Evolutionary conservation across 768 basidiomycete genomes (phyloP).

Genomic region (Hygrocybe punicea): DNA sequence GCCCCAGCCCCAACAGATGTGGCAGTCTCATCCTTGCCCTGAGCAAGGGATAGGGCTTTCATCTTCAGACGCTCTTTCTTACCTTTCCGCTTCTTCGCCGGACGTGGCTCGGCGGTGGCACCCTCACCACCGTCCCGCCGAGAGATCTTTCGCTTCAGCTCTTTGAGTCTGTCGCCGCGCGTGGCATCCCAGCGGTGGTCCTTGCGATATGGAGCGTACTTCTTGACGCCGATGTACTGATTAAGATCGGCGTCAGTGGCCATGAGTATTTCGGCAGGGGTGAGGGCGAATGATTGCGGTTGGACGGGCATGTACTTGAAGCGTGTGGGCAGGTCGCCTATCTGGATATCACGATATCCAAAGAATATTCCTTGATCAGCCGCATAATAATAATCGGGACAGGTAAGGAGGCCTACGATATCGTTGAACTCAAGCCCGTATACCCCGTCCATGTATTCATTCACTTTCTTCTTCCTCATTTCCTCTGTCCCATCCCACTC

Average conservation of each 20-base stretch:
- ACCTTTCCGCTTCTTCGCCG: constrained; percentile 56
- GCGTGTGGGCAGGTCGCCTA: constrained; percentile 84
- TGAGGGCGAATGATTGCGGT: constrained; percentile 61
- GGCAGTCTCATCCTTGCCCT: neutral
- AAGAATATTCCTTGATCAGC: neutral
- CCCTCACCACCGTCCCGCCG: constrained; percentile 30
- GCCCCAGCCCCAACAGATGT: neutral
- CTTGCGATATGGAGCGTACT: constrained; percentile 85
- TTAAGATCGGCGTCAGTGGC: constrained; percentile 94
- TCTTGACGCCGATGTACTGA: constrained; percentile 83
- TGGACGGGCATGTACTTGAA: constrained; percentile 85
- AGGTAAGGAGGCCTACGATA: constrained; percentile 54
- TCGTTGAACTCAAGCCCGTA: constrained; percentile 94
- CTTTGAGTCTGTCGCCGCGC: constrained; percentile 62
- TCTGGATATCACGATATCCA: constrained; percentile 41
- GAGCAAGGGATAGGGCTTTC: constrained; percentile 29
- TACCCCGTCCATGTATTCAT: constrained; percentile 89
- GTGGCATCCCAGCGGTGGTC: constrained; percentile 59
- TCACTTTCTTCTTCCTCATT: constrained; percentile 77
- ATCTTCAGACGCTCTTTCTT: constrained; percentile 64
- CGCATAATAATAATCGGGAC: neutral
- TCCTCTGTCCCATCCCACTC: constrained; percentile 90
- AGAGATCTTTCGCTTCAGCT: constrained; percentile 63
- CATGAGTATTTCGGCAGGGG: constrained; percentile 81
- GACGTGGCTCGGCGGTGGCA: constrained; percentile 19